Conservation (phyloP, 805 yeast species). For the Maudiozyma barnettii region DNA sequence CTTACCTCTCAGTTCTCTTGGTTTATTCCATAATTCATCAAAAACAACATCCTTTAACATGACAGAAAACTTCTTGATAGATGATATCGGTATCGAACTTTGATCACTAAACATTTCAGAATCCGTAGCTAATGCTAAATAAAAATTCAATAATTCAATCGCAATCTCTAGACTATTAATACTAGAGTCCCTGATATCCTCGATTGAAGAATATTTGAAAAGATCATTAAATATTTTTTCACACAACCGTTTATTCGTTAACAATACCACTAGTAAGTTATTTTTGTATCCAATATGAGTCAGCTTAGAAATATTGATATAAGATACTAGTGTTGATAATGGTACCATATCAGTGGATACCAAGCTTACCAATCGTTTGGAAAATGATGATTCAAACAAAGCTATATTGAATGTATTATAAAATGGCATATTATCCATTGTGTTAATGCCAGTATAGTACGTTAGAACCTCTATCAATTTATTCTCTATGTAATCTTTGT, state of each 20-base stretch:
- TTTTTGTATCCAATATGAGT: constrained; percentile 1
- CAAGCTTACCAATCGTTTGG: neutral
- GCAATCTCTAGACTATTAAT: constrained; percentile 6
- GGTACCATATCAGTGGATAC: neutral
- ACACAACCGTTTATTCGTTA: constrained; percentile 1
- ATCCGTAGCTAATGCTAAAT: constrained; percentile 23
- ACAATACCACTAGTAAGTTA: constrained; percentile 1
- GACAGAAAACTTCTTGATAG: constrained; percentile 11
- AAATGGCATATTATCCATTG: neutral
- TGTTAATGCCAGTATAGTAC: neutral
- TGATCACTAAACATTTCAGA: constrained; percentile 16
- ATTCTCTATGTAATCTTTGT: neutral
- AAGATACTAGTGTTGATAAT: neutral
- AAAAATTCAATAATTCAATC: constrained; percentile 16
- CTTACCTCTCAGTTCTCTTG: constrained; percentile 2
- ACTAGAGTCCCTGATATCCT: neutral
- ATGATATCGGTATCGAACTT: constrained; percentile 10
- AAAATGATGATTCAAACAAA: neutral
- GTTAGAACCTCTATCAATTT: neutral
- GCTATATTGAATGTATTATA: no score
- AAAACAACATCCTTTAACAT: constrained; percentile 18
- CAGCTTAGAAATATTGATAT: neutral
- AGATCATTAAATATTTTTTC: neutral
- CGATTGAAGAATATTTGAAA: neutral
- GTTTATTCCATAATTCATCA: constrained; percentile 13